Base-by-base conservation (phyloP, 2,329 filamentous ascomycete species). In the Acarospora socialis region DNA sequence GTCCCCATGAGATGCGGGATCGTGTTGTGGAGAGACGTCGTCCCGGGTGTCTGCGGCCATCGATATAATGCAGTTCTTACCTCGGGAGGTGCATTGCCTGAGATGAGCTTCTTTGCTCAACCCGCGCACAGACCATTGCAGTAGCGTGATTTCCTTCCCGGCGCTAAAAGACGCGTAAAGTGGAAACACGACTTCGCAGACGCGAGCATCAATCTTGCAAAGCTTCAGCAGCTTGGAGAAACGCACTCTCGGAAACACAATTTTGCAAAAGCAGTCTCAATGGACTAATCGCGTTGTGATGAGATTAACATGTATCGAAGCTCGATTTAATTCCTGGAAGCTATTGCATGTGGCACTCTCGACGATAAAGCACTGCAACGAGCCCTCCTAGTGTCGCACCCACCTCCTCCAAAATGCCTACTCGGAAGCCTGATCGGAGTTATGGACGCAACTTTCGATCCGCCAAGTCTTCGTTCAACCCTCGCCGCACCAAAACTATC, bases 401-500 rank as follows among this genome's bases (percentile, higher is more conserved):
- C 34, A 52, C 54, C 47, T 41, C 45, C 33, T 32, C 38, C 27
- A 31, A 30, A 32, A 66, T 66, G 62, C 58, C 62, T 51, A 50
- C 57, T 38, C 53, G 60, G 46, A 60, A 61, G 47, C 60, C 61
- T 24, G 71, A 71, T 37, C 81, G 78, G 53, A 57, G 64, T 55
- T 79, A 82, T 66, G 79, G 80, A 48, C 62, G 60, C 39, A 66
- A 69, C 41, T 61, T 58, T 41, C 55, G 61, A 38, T 59, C 59
- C 6, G 44, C 46, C 21, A 50, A 54, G 27, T 47, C 60, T 24
- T 56, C 56, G 4, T 60, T 53, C 32, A 57, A 56, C 14, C 63
- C 66, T 30, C 65, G 65, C 33, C 70, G 69, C 47, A 65, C 74
- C 16, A 81, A 81, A 49, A 92, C 82, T 4, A 81, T 95, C 43